A percentile compares a stretch with the other conserved stretches of the same genome.
Evolutionary conservation across 78 protist species (phyloP).

Genomic region (Emiliania huxleyi): DNA sequence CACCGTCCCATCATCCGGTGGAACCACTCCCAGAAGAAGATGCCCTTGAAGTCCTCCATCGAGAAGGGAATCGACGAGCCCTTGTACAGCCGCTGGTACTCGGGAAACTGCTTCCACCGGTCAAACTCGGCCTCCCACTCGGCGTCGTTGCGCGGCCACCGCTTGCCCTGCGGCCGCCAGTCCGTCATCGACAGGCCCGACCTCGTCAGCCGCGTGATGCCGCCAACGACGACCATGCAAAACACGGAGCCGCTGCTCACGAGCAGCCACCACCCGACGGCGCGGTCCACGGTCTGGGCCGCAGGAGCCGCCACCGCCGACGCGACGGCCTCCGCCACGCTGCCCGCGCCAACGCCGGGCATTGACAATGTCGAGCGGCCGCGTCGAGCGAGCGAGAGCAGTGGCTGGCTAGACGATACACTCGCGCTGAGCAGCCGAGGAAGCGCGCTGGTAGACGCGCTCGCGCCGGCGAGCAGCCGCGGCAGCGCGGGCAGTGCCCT

Average conservation of each 20-base stretch:
- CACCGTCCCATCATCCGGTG: slow-evolving; percentile 85
- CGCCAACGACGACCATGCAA: slow-evolving; percentile 80
- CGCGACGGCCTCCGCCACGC: no score
- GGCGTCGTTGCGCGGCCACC: slow-evolving; percentile 54
- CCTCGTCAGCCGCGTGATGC: slow-evolving; percentile 87
- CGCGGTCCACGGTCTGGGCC: no score
- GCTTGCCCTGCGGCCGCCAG: slow-evolving; percentile 73
- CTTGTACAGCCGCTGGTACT: slow-evolving; percentile 57
- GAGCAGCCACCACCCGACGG: slow-evolving; percentile 49
- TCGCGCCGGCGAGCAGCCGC: no score
- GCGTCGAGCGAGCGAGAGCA: no score
- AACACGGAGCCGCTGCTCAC: slow-evolving; percentile 33
- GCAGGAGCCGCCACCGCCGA: no score
- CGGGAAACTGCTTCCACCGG: slow-evolving; percentile 80
- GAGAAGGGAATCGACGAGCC: no score
- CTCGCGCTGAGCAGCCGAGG: no score
- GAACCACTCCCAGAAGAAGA: slow-evolving; percentile 83
- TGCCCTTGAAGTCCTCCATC: slow-evolving; percentile 78
- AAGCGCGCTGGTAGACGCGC: no score
- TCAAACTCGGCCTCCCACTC: slow-evolving; percentile 90
- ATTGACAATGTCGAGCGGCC: no score
- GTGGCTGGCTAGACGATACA: no score
- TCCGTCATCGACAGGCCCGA: slow-evolving; percentile 86
- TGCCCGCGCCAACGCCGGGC: no score
- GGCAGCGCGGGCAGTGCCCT: no score